Percentiles rank a stretch among this genome's conserved stretches.
Conservation (phyloP, 768 basidiomycete genomes). For the Rhodosporidiobolus odoratus region DNA sequence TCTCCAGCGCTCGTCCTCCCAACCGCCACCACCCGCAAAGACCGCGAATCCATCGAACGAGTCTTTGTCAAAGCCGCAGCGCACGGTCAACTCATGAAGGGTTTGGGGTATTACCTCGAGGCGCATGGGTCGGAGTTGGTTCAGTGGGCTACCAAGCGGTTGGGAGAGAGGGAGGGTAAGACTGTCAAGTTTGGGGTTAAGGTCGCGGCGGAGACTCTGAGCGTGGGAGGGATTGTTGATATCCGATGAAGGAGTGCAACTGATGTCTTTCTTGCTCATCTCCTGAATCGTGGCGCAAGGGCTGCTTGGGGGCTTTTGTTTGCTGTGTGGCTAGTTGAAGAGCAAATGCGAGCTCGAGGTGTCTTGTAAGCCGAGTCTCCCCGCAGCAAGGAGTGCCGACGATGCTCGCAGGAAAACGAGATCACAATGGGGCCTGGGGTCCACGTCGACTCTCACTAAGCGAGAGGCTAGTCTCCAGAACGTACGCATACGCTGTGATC, state of each 20-base stretch:
- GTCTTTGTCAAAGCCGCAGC: constrained; percentile 70
- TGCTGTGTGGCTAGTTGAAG: too few species aligned
- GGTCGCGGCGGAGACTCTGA: constrained; percentile 65
- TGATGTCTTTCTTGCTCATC: not conserved
- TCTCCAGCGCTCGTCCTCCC: constrained; percentile 57
- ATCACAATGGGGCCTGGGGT: too few species aligned
- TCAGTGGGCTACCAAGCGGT: constrained; percentile 44
- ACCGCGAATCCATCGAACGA: constrained; percentile 64
- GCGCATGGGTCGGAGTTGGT: constrained; percentile 46
- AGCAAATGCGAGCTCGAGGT: too few species aligned
- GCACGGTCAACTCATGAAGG: constrained; percentile 63
- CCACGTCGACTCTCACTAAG: too few species aligned
- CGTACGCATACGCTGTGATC: too few species aligned
- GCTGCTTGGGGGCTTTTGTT: not conserved
- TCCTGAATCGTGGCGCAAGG: not conserved
- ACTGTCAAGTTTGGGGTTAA: constrained; percentile 63
- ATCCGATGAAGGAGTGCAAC: not conserved
- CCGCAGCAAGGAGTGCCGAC: too few species aligned
- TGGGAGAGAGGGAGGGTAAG: constrained; percentile 45
- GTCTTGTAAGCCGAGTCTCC: too few species aligned
- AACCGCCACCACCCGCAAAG: constrained; percentile 42
- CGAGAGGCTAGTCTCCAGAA: too few species aligned
- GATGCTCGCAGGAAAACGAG: too few species aligned
- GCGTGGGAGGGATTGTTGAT: constrained; percentile 40
- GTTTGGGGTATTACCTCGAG: constrained; percentile 67